These are phyloP conservation scores for Breynia disticha DNA, from an alignment of 441 rosid species.

Conservation along the genomic window DNA sequence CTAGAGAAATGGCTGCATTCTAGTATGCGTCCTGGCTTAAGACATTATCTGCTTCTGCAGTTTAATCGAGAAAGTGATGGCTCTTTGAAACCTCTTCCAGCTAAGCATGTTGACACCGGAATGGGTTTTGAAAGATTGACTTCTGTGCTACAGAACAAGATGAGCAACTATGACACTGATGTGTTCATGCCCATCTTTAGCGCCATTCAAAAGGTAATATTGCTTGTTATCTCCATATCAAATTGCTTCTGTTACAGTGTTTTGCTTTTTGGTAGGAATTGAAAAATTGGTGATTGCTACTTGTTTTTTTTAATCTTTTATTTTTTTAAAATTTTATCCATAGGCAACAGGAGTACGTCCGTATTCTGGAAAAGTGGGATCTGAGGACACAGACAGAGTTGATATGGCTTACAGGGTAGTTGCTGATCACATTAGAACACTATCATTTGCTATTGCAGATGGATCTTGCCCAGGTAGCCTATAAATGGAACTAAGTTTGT, in stretches of 20 bases:
- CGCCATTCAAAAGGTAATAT: conserved; percentile 71
- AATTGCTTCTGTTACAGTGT: neutral
- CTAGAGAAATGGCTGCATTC: no score
- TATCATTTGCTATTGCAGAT: conserved; percentile 96
- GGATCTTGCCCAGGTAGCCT: conserved; percentile 93
- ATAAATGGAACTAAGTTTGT: neutral
- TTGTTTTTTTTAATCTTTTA: neutral
- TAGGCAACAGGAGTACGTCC: conserved; percentile 82
- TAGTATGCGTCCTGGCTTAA: no score
- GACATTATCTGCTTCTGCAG: conserved; percentile 25
- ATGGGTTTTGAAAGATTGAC: conserved; percentile 95
- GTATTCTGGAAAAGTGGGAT: conserved; percentile 91
- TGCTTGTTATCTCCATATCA: no score
- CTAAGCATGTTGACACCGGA: conserved; percentile 99
- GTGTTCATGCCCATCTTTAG: conserved; percentile 88
- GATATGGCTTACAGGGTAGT: conserved; percentile 99
- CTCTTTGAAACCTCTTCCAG: conserved; percentile 75
- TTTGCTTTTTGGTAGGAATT: neutral
- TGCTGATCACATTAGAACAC: conserved; percentile 93
- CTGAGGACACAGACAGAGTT: conserved; percentile 67
- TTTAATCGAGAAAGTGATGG: conserved; percentile 92
- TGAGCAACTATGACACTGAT: conserved; percentile 99
- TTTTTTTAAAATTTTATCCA: conserved; percentile 1
- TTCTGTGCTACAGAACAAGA: conserved; percentile 81
- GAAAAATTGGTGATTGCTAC: neutral